phyloP scores from a whole-genome alignment of 345 rosid species.

The Physaria fendleri region DNA sequence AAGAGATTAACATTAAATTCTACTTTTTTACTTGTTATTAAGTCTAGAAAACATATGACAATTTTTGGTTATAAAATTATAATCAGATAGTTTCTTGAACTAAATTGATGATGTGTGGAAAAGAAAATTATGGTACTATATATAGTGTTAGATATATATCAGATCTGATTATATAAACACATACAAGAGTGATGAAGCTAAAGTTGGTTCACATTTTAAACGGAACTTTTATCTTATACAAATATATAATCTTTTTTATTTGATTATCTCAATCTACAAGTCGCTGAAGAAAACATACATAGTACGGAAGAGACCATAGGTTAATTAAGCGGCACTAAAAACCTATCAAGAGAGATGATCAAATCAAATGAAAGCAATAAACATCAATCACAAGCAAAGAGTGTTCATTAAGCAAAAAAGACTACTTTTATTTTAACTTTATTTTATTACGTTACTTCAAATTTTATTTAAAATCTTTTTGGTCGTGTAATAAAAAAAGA shows the following conservation, averaged over 20 bases:
- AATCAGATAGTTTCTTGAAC: no score
- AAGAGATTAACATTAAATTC: no score
- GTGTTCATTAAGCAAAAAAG: slow-evolving; percentile 16
- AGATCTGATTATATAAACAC: background rate
- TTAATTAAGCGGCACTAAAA: background rate
- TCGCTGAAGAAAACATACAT: slow-evolving; percentile 17
- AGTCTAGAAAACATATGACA: no score
- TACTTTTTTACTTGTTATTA: no score
- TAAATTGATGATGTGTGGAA: background rate
- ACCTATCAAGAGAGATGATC: slow-evolving; percentile 17
- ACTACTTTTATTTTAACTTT: background rate
- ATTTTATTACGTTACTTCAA: slow-evolving; percentile 2
- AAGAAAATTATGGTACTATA: no score
- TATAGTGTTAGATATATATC: no score
- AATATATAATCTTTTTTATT: background rate
- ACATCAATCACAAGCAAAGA: slow-evolving; percentile 34
- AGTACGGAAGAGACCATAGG: slow-evolving; percentile 17
- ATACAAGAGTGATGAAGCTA: background rate
- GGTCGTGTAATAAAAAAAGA: background rate
- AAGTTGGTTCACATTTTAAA: background rate
- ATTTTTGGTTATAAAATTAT: no score
- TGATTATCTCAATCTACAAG: background rate
- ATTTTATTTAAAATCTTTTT: background rate
- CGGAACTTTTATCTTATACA: background rate
- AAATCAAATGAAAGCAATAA: slow-evolving; percentile 28